phyloP scores from a whole-genome alignment of 768 basidiomycete species.

The Mycena filopes region DNA sequence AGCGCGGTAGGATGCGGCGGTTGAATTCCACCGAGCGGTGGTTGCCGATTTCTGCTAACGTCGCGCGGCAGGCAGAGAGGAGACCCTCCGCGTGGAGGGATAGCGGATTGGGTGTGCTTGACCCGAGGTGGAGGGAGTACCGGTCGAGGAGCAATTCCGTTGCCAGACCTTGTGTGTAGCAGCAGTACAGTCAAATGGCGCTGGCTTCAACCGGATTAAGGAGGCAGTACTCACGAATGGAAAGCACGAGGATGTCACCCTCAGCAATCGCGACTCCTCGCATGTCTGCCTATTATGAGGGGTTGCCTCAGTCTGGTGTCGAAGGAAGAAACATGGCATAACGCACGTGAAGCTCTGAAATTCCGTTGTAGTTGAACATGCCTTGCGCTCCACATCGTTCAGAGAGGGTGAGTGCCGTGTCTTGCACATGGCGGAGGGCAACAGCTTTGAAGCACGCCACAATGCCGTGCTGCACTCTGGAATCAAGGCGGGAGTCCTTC shows the following conservation, averaged over 20 bases:
- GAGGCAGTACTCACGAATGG: conserved; percentile 4
- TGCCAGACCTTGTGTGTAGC: conserved; percentile 35
- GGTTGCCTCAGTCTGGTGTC: neutral
- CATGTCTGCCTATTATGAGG: conserved; percentile 35
- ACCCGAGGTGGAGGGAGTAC: conserved; percentile 20
- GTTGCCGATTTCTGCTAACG: neutral
- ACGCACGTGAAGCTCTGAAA: conserved; percentile 38
- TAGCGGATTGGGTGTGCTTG: conserved; percentile 13
- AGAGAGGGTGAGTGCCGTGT: neutral
- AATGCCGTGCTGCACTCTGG: conserved; percentile 35
- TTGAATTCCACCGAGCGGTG: conserved; percentile 31
- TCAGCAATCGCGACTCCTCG: conserved; percentile 48
- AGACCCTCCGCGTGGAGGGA: conserved; percentile 27
- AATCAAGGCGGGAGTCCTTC: conserved; percentile 32
- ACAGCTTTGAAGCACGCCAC: conserved; percentile 37
- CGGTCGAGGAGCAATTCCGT: conserved; percentile 24
- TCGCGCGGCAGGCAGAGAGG: conserved; percentile 11
- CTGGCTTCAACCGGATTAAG: neutral
- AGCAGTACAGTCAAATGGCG: neutral
- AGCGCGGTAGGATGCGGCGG: conserved; percentile 31
- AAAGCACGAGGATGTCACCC: conserved; percentile 46
- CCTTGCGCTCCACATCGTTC: conserved; percentile 51
- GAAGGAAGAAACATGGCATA: neutral
- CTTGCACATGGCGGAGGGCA: neutral
- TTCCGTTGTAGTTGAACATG: conserved; percentile 41